These are phyloP conservation scores for Fusarium poae DNA, from an alignment of 2,329 filamentous ascomycete genomes.

Conservation along the genomic window DNA sequence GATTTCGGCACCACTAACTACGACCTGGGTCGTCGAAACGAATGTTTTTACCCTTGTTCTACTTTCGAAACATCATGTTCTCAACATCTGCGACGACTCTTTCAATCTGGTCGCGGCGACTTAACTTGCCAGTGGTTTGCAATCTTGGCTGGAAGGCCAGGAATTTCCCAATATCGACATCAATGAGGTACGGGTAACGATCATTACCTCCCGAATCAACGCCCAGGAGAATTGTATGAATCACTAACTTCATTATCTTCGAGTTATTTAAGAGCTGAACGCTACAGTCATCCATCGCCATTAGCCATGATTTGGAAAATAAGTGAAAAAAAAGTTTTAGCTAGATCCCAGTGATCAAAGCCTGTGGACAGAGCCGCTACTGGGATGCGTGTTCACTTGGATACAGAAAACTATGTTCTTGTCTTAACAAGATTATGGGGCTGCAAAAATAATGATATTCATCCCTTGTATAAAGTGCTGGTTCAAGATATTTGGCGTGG, in stretches of 20 bases:
- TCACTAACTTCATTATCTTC: background rate
- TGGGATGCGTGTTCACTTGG: no score
- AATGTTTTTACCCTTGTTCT: background rate
- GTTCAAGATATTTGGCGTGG: no score
- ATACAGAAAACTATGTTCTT: no score
- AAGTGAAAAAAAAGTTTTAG: no score
- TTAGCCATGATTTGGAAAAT: no score
- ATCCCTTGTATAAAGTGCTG: no score
- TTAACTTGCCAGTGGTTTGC: background rate
- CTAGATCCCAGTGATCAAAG: no score
- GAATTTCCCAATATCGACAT: background rate
- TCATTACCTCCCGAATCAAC: background rate
- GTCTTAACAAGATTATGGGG: no score
- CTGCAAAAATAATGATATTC: no score
- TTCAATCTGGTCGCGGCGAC: background rate
- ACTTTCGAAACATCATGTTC: background rate
- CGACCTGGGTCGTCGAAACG: background rate
- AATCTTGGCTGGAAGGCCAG: rapidly evolving
- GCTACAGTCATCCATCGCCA: background rate
- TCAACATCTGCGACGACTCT: rapidly evolving
- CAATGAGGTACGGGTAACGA: background rate
- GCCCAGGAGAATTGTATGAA: background rate
- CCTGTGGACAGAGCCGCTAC: no score
- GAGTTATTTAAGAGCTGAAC: background rate
- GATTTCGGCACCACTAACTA: background rate